Base-by-base conservation (phyloP, 345 rosid genomes). In the Salix arbutifolia region DNA sequence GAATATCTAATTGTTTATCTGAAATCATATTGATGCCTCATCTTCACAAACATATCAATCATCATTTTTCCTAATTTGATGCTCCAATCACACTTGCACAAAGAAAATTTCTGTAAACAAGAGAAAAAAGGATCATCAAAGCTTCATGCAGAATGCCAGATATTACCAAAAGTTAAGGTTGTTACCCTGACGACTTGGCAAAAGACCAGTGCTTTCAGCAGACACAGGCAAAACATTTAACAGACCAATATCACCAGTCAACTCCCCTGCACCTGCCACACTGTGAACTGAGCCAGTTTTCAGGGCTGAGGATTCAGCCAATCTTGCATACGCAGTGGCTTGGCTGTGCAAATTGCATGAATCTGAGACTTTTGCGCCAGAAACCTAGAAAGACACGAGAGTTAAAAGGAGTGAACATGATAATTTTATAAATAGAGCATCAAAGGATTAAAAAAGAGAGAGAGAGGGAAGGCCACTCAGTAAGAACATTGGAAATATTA, bases 181-280 rank as follows among this genome's bases (percentile, higher is more conserved):
- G 30, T 14, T 76, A 91, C 98, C 96, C 74, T 80, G 86, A 30
- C 81, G 89, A 65, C 78, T 80, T 19, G 99, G 96, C 60, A 91
- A 84, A 73, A 93, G 75, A 72, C 92, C 96, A n/a, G 97, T 84
- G 79, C 84, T 88, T 85, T 92, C 94, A 76, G 98, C 98, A 64
- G 97, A 92, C 67, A 96, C 86, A 0, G 97, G 99, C 81, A 96
- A 88, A 82, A 93, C 75, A 56, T 83, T 77, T 73, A 86, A 78
- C 69, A 73, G 69, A 66, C 81, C 79, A 7, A 58, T 56, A 80
- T 85, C 92, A 65, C 74, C 76, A 50, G 61, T 73, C 66, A 81
- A n/a, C 31, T 69, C 81, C 26, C 67, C 84, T 58, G 65, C 84
- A 64, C 82, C 85, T 13, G 76, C 70, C 74, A 23, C 71, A 37